Evolutionary conservation across 495 filamentous ascomycete genomes (phyloP).

Genomic region (Copromyces sp.): DNA sequence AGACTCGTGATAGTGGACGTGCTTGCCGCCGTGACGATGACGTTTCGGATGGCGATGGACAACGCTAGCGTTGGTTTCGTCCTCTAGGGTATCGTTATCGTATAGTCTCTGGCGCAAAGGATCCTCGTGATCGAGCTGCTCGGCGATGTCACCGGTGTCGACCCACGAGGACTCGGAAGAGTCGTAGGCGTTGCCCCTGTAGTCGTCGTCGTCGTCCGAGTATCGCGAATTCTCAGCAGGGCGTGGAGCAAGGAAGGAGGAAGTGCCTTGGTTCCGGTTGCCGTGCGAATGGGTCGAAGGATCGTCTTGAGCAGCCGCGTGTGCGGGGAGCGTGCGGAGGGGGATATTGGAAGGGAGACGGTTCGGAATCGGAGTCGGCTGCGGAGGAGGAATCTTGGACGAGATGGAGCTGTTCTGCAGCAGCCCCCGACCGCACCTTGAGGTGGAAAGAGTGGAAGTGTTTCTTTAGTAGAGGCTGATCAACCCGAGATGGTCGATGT

Average conservation of each 20-base stretch:
- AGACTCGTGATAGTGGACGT: conserved; percentile 35
- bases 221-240: conserved; percentile 16
- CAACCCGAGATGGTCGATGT: background rate
- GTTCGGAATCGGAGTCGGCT: conserved; percentile 14
- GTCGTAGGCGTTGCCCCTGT: conserved; percentile 25
- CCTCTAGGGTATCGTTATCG: conserved; percentile 52
- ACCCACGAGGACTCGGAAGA: conserved; percentile 75
- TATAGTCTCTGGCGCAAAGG: conserved; percentile 56
- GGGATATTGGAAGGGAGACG: conserved; percentile 54
- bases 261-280: background rate
- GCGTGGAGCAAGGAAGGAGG: background rate
- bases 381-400: conserved; percentile 48
- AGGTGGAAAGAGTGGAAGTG: conserved; percentile 3
- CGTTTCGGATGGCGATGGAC: conserved; percentile 31
- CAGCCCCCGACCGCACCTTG: conserved; percentile 42
- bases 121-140: conserved; percentile 79
- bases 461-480: conserved; percentile 3
- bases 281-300: conserved; percentile 1
- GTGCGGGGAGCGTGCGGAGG: conserved; percentile 43
- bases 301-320: conserved; percentile 21
- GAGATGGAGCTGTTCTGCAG: conserved; percentile 48
- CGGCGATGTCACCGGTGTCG: conserved; percentile 86
- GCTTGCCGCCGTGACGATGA: conserved; percentile 22
- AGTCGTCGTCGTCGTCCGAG: conserved; percentile 21
- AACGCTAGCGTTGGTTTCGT: conserved; percentile 40